phyloP scores from a whole-genome alignment of 1,284 basidiomycete genomes.

The Tetrapyrgos nigripes region DNA sequence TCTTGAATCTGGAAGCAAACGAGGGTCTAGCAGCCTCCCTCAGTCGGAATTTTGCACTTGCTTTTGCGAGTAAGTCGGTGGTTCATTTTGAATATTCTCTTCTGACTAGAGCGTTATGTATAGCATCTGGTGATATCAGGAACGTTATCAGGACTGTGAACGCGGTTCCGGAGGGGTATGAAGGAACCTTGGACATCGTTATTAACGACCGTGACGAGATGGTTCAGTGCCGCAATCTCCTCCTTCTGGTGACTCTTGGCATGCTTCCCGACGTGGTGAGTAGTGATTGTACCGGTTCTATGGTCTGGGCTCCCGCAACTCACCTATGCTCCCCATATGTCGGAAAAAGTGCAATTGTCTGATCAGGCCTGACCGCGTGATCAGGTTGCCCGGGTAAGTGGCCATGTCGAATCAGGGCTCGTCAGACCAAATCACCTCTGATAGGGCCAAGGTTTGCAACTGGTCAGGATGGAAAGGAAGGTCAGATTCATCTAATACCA shows the following conservation, averaged over 20 bases:
- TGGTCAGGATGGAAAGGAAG: no score
- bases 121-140: slow-evolving; percentile 43
- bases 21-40: slow-evolving; percentile 26
- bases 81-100: slow-evolving; percentile 6
- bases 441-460: no score
- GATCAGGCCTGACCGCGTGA: no score
- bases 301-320: neutral
- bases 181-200: slow-evolving; percentile 40
- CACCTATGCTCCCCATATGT: no score
- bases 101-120: slow-evolving; percentile 3
- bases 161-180: slow-evolving; percentile 38
- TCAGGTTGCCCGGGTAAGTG: no score
- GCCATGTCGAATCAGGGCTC: no score
- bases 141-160: slow-evolving; percentile 46
- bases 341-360: no score
- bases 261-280: neutral
- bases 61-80: slow-evolving; percentile 28
- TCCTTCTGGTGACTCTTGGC: slow-evolving; percentile 40
- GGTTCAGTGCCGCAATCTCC: slow-evolving; percentile 41
- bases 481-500: no score
- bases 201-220: slow-evolving; percentile 41
- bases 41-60: slow-evolving; percentile 38
- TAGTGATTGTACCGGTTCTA: no score
- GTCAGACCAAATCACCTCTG: no score
- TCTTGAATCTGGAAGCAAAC: slow-evolving; percentile 37